Percentiles rank a stretch among this genome's conserved stretches.
Conservation (phyloP, 768 basidiomycete genomes). For the Trametes cinnabarina region DNA sequence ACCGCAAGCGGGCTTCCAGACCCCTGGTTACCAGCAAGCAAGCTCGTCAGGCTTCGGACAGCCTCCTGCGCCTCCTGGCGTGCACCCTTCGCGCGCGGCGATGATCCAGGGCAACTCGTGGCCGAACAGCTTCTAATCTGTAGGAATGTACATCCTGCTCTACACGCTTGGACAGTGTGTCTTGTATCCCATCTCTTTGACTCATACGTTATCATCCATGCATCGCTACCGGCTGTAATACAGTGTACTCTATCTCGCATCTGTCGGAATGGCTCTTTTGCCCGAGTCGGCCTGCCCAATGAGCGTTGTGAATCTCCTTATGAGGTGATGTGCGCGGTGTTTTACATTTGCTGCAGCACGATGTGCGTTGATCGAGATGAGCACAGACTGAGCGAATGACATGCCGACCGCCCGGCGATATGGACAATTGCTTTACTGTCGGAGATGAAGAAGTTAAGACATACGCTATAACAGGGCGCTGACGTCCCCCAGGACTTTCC, state of each 20-base stretch:
- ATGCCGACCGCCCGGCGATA: no score
- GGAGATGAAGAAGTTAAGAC: no score
- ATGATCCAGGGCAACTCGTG: slow-evolving; percentile 52
- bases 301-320: no score
- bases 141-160: slow-evolving; percentile 2
- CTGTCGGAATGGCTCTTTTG: not conserved
- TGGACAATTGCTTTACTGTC: no score
- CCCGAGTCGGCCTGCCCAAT: not conserved
- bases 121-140: slow-evolving; percentile 18
- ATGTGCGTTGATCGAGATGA: no score
- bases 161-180: slow-evolving; percentile 16
- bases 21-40: slow-evolving; percentile 46
- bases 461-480: not conserved
- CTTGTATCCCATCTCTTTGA: slow-evolving; percentile 12
- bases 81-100: slow-evolving; percentile 67
- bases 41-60: slow-evolving; percentile 41
- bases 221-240: slow-evolving; percentile 19
- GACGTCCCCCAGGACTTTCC: not conserved
- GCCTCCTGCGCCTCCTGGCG: slow-evolving; percentile 48
- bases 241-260: slow-evolving; percentile 16
- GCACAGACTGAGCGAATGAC: no score
- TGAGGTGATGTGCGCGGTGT: no score
- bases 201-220: slow-evolving; percentile 11
- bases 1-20: slow-evolving; percentile 26
- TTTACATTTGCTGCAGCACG: no score